A percentile compares a stretch with the other conserved stretches of the same genome.
Evolutionary conservation across 2,329 filamentous ascomycete species (phyloP).

Genomic region (Venturia oleaginea): DNA sequence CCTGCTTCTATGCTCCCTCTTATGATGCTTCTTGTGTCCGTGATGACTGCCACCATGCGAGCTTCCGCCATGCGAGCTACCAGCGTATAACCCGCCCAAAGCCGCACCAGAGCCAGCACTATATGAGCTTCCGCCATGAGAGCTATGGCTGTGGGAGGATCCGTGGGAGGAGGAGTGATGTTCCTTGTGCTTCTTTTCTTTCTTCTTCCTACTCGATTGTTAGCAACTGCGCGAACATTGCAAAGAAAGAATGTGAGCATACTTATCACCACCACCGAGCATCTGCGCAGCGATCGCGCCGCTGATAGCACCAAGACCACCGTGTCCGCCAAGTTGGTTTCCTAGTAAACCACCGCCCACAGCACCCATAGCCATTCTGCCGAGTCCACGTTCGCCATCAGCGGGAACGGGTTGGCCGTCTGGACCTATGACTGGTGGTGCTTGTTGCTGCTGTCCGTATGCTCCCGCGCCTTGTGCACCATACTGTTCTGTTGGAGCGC

Average conservation of each 20-base stretch:
- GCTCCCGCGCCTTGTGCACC: neutral
- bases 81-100: slow-evolving; percentile 5
- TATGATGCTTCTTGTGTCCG: slow-evolving; percentile 14
- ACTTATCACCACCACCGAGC: slow-evolving; percentile 13
- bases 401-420: slow-evolving; percentile 4
- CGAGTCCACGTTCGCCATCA: slow-evolving; percentile 14
- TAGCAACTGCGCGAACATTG: neutral
- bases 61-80: neutral
- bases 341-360: slow-evolving; percentile 12
- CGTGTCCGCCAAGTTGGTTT: slow-evolving; percentile 12
- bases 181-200: slow-evolving; percentile 14
- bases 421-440: neutral
- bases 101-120: neutral
- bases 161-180: slow-evolving; percentile 2
- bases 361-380: slow-evolving; percentile 12
- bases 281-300: slow-evolving; percentile 14
- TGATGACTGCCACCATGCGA: neutral
- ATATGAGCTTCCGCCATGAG: slow-evolving; percentile 9
- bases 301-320: slow-evolving; percentile 12
- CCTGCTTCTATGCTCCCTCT: neutral
- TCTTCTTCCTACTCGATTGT: slow-evolving; percentile 12
- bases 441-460: slow-evolving; percentile 1
- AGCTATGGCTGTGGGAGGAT: slow-evolving; percentile 10
- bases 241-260: neutral
- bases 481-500: neutral